These are phyloP conservation scores for Nothophoma quercina DNA, from an alignment of 2,329 filamentous ascomycete species.

Conservation along the genomic window DNA sequence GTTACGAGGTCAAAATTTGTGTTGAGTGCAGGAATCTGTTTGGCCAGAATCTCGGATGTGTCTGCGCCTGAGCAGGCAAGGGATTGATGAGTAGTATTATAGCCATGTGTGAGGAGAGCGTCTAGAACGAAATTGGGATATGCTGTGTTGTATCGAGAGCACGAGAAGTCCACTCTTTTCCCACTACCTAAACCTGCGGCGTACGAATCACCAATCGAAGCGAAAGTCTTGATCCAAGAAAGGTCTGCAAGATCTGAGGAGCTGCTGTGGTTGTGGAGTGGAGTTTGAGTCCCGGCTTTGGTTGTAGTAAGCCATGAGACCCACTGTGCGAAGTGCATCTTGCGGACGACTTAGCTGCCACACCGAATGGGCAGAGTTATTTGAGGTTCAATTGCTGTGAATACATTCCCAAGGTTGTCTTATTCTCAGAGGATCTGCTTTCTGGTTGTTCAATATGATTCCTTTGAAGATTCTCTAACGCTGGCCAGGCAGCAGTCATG, in stretches of 20 bases:
- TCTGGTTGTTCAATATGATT: too few species aligned
- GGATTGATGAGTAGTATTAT: conserved; percentile 33
- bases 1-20: conserved; percentile 36
- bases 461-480: not conserved
- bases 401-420: not conserved
- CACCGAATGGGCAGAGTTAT: too few species aligned
- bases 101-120: conserved; percentile 17
- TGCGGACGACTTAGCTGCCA: not conserved
- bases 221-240: conserved; percentile 35
- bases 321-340: conserved; percentile 3
- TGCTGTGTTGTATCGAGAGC: conserved; percentile 37
- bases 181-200: conserved; percentile 41
- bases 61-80: conserved; percentile 42
- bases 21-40: conserved; percentile 31
- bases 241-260: conserved; percentile 9
- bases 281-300: not conserved
- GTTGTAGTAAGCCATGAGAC: conserved; percentile 5
- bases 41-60: conserved; percentile 30
- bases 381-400: too few species aligned
- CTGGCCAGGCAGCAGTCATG: conserved; percentile 21
- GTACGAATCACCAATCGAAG: conserved; percentile 44
- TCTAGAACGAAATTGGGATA: conserved; percentile 39
- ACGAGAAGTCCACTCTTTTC: conserved; percentile 34
- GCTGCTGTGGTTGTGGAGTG: not conserved
- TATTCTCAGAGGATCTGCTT: too few species aligned